Percentiles rank a stretch among this genome's conserved stretches.
These are phyloP conservation scores for Cicer arietinum DNA, from an alignment of 306 rosid species.

Conservation along the genomic window DNA sequence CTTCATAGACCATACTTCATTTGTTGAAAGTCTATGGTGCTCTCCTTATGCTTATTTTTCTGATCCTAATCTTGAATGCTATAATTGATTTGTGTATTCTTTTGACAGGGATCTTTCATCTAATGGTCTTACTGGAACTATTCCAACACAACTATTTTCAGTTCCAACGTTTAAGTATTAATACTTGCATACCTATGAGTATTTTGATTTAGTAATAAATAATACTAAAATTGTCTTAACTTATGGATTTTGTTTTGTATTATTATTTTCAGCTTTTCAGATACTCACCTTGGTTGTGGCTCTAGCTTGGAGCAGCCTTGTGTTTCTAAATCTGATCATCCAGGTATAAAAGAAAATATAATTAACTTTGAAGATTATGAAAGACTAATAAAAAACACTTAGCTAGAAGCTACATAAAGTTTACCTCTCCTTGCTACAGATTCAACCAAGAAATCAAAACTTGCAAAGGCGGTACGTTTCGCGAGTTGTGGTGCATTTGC, in stretches of 20 bases:
- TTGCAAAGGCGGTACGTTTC: slow-evolving; percentile 50
- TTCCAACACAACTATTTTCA: slow-evolving; percentile 74
- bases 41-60: neutral
- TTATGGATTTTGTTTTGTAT: slow-evolving; percentile 25
- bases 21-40: too few relatives aligned
- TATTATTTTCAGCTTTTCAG: slow-evolving; percentile 71
- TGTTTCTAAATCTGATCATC: slow-evolving; percentile 63
- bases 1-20: too few relatives aligned
- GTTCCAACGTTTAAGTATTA: slow-evolving; percentile 65
- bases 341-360: slow-evolving; percentile 50
- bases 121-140: slow-evolving; percentile 69
- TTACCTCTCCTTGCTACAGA: slow-evolving; percentile 56
- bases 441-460: slow-evolving; percentile 60
- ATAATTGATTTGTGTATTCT: slow-evolving; percentile 31
- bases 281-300: slow-evolving; percentile 71
- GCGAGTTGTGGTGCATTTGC: slow-evolving; percentile 75
- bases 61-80: slow-evolving; percentile 28
- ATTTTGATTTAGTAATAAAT: slow-evolving; percentile 24
- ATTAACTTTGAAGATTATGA: slow-evolving; percentile 31
- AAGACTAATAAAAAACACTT: neutral
- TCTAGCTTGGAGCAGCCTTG: slow-evolving; percentile 74
- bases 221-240: neutral
- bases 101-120: slow-evolving; percentile 86
- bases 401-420: slow-evolving; percentile 8
- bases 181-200: slow-evolving; percentile 28